phyloP scores from a whole-genome alignment of 2,329 filamentous ascomycete genomes.

The Cadophora sp. region DNA sequence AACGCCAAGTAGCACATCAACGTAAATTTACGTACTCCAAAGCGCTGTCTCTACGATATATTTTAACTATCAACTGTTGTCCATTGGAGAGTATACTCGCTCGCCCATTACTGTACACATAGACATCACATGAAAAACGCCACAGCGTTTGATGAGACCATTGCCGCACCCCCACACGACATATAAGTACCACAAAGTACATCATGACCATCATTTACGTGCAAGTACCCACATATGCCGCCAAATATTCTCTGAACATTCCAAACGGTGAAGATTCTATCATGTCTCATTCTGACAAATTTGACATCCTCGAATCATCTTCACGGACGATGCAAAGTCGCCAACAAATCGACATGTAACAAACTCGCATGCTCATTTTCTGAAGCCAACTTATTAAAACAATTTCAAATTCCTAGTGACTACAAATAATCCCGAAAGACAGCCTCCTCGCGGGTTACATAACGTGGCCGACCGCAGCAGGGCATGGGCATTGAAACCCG shows the following conservation, averaged over 20 bases:
- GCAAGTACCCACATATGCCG: not conserved
- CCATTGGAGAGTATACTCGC: not conserved
- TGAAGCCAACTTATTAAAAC: not conserved
- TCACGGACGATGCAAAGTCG: too few species aligned
- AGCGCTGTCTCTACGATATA: not conserved
- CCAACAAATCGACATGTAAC: too few species aligned
- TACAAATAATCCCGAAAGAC: not conserved
- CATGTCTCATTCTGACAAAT: not conserved
- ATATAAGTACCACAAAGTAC: not conserved
- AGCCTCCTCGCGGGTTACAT: not conserved
- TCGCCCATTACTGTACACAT: not conserved
- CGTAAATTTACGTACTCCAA: not conserved
- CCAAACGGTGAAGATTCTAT: not conserved
- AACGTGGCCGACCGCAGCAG: not conserved
- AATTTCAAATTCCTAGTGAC: not conserved
- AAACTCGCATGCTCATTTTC: not conserved
- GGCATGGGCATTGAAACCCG: constrained; percentile 11
- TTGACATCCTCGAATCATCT: too few species aligned
- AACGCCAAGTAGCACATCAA: not conserved
- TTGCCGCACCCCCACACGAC: not conserved
- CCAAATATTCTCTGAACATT: not conserved
- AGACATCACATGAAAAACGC: not conserved
- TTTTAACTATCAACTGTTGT: not conserved
- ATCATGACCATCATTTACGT: not conserved
- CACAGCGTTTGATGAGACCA: not conserved